Base-by-base conservation (phyloP, 495 filamentous ascomycete genomes). In the Penicillium roqueforti region DNA sequence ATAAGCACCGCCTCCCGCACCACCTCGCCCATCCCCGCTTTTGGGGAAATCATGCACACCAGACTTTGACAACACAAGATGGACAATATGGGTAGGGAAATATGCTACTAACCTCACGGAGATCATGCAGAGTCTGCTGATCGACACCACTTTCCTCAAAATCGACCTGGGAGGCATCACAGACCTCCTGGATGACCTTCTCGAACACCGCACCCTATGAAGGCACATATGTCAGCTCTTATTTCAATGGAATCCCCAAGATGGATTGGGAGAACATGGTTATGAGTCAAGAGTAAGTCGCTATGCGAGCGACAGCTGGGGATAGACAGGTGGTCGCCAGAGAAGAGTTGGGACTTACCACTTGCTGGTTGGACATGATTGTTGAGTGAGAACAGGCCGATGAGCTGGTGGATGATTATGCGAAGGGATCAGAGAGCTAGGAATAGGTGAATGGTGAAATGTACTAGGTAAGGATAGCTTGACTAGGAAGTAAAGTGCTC, bases 141-240 rank as follows among this genome's bases (percentile, higher is more conserved):
- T 93, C 89, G 55, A 97, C 88, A 58, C 95, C 95, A 62, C 86
- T 87, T 69, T 97, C 93, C 70, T 99, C 95, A 71, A 99, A 97
- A 69, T 96, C 92, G 63, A 92, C 86, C 69, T 89, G 82, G 63
- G 91, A 96, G 50, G 82, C 81, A 55, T 88, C 83, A 67, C 95
- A 85, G 55, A 97, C 91, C 69, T 93, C 92, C 54, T 88, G 77
- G 72, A 99, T 97, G 77, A 97, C 88, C 68, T 85, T 80, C 68
- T 86, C 77, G 76, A 96, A 99, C 56, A 97, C 84, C 54, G 69
- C 64, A 65, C 95, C 93, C 87, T 88, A 63, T 69, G 52, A 57
- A 58, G 51, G 50, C 58, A 54, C 54, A 56, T 48, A 51, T 57
- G 65, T 78, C 61, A 78, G 73, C 60, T 54, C 60, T 53, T 37